Percentiles rank a stretch among this genome's conserved stretches.
These are phyloP conservation scores for Nigrograna mackinnonii DNA, from an alignment of 2,329 filamentous ascomycete species.

Conservation along the genomic window DNA sequence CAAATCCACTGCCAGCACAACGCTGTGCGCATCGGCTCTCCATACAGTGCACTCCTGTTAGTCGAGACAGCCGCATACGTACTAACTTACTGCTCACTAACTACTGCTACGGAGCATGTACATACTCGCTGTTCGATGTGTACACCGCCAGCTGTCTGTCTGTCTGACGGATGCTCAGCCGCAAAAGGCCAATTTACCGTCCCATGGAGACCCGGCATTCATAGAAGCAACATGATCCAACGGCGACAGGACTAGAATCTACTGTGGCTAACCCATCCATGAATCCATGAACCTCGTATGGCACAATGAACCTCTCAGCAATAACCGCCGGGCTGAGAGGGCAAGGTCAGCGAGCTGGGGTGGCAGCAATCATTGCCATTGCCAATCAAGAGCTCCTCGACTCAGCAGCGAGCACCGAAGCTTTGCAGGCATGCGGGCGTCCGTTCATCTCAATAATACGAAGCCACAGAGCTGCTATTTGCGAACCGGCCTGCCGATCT, in stretches of 20 bases:
- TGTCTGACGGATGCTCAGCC: not conserved
- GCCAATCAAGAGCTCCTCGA: constrained; percentile 4
- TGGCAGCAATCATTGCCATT: no score
- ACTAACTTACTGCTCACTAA: not conserved
- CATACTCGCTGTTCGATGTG: not conserved
- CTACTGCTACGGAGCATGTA: not conserved
- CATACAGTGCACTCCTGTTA: not conserved
- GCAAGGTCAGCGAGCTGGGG: no score
- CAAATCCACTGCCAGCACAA: not conserved
- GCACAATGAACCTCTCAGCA: no score
- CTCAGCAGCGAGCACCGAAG: constrained; percentile 19
- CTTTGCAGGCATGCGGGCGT: constrained; percentile 6
- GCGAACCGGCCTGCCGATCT: constrained; percentile 26
- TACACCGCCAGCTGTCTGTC: not conserved
- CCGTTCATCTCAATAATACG: constrained; percentile 37
- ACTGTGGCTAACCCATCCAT: no score
- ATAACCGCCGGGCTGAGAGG: no score
- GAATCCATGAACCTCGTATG: no score
- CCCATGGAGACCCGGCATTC: not conserved
- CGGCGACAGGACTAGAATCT: no score
- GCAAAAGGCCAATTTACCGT: not conserved
- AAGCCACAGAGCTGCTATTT: constrained; percentile 26
- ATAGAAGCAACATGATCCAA: constrained; percentile 13
- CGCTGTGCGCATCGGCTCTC: not conserved
- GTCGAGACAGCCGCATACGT: not conserved